phyloP scores from a whole-genome alignment of 2,329 filamentous ascomycete species.

The Diaporthe ilicicola region DNA sequence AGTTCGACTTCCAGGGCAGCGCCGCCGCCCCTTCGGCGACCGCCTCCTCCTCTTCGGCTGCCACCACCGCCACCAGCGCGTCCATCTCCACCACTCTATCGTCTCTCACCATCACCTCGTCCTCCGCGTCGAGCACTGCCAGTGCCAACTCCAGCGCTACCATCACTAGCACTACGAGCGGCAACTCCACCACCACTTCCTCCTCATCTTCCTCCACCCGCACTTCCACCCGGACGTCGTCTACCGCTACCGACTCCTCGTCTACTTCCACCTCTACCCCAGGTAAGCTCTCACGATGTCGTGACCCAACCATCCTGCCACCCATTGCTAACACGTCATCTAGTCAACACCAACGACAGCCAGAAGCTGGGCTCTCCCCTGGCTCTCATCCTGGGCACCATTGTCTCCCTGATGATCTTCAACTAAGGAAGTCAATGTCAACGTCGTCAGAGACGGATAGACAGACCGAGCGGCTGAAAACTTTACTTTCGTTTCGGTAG shows the following conservation, averaged over 20 bases:
- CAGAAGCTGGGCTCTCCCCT: slow-evolving; percentile 50
- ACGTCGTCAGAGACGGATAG: neutral
- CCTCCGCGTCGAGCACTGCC: slow-evolving; percentile 32
- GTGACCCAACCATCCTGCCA: fast-evolving
- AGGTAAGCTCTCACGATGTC: neutral
- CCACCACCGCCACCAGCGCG: slow-evolving; percentile 26
- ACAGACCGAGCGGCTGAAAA: slow-evolving; percentile 5
- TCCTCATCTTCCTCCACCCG: slow-evolving; percentile 30
- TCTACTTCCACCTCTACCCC: slow-evolving; percentile 39
- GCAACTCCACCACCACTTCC: slow-evolving; percentile 33
- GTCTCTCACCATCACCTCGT: slow-evolving; percentile 32
- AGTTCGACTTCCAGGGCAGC: slow-evolving; percentile 47
- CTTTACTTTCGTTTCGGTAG: slow-evolving; percentile 17
- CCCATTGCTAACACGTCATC: neutral
- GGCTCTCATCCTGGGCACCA: slow-evolving; percentile 49
- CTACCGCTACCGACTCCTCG: slow-evolving; percentile 34
- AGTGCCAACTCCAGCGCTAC: slow-evolving; percentile 36
- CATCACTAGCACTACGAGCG: slow-evolving; percentile 34
- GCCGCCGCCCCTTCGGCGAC: slow-evolving; percentile 36
- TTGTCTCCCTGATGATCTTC: slow-evolving; percentile 52
- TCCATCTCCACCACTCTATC: slow-evolving; percentile 28
- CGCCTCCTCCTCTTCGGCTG: slow-evolving; percentile 32
- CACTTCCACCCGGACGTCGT: slow-evolving; percentile 29
- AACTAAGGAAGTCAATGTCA: slow-evolving; percentile 45
- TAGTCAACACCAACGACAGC: slow-evolving; percentile 45